These are phyloP conservation scores for Ashbya aceris DNA, from an alignment of 1,139 yeast species.

Conservation along the genomic window DNA sequence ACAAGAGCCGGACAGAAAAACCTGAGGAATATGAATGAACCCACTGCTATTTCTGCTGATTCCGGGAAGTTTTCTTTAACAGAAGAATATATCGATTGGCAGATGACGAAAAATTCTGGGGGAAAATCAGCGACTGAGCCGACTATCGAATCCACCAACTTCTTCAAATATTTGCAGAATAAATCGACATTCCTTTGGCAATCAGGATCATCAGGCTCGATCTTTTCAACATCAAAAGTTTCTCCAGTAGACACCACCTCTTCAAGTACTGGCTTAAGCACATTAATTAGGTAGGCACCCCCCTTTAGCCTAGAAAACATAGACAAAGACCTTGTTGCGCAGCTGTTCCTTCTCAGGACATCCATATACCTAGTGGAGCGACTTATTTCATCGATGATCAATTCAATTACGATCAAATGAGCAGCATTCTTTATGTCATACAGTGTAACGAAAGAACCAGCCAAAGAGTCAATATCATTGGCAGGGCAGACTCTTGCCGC, in stretches of 20 bases:
- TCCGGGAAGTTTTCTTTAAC: slow-evolving; percentile 62
- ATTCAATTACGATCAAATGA: slow-evolving; percentile 46
- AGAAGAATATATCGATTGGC: slow-evolving; percentile 58
- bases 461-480: slow-evolving; percentile 62
- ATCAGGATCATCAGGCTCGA: slow-evolving; percentile 32
- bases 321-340: slow-evolving; percentile 69
- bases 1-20: slow-evolving; percentile 88
- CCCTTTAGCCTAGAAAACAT: slow-evolving; percentile 65
- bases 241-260: slow-evolving; percentile 45
- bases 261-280: slow-evolving; percentile 46
- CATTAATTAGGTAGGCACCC: slow-evolving; percentile 41
- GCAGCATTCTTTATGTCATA: slow-evolving; percentile 47
- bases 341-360: slow-evolving; percentile 70
- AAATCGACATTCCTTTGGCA: slow-evolving; percentile 38
- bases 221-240: slow-evolving; percentile 60
- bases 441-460: slow-evolving; percentile 58
- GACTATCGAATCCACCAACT: slow-evolving; percentile 54
- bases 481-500: slow-evolving; percentile 45
- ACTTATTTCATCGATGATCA: slow-evolving; percentile 55
- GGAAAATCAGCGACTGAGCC: slow-evolving; percentile 55
- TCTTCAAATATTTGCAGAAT: slow-evolving; percentile 50
- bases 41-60: slow-evolving; percentile 59
- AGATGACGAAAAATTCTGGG: slow-evolving; percentile 60
- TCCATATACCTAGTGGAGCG: slow-evolving; percentile 57
- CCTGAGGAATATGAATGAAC: slow-evolving; percentile 78